These are phyloP conservation scores for Haplosporangium sp. DNA, from an alignment of 371 early-diverging fungal genomes.

Conservation along the genomic window DNA sequence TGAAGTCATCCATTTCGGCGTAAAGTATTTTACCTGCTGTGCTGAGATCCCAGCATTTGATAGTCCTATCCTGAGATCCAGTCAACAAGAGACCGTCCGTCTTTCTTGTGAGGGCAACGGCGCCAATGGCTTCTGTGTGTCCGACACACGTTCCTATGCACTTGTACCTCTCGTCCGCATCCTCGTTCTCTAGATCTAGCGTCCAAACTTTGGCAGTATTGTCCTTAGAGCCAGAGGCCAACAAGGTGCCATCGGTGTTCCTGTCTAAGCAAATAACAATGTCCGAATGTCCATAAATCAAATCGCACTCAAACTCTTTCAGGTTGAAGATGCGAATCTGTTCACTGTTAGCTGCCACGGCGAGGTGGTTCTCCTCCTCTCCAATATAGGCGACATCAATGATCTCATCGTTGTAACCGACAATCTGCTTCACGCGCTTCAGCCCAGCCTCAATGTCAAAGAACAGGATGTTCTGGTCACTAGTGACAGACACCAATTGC, in stretches of 20 bases:
- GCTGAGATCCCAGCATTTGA: constrained; percentile 91
- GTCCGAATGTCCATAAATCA: constrained; percentile 90
- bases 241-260: constrained; percentile 70
- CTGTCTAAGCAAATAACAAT: constrained; percentile 85
- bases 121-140: constrained; percentile 92
- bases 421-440: constrained; percentile 81
- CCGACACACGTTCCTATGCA: constrained; percentile 84
- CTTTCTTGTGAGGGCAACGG: constrained; percentile 79
- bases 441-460: constrained; percentile 68
- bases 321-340: constrained; percentile 89
- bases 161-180: constrained; percentile 63
- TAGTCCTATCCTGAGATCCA: constrained; percentile 93
- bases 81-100: constrained; percentile 75
- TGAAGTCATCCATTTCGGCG: too few species aligned
- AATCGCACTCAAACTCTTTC: constrained; percentile 81
- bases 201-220: constrained; percentile 87
- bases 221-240: constrained; percentile 94
- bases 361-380: constrained; percentile 75
- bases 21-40: constrained; percentile 49
- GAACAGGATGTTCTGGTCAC: constrained; percentile 91
- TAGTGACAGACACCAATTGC: constrained; percentile 79
- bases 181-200: constrained; percentile 60
- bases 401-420: constrained; percentile 96
- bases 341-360: constrained; percentile 93
- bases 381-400: constrained; percentile 89